Evolutionary conservation across 768 basidiomycete species (phyloP), one percentile per base, ranked within the genome.

Genomic region (Termitomyces sp.): DNA sequence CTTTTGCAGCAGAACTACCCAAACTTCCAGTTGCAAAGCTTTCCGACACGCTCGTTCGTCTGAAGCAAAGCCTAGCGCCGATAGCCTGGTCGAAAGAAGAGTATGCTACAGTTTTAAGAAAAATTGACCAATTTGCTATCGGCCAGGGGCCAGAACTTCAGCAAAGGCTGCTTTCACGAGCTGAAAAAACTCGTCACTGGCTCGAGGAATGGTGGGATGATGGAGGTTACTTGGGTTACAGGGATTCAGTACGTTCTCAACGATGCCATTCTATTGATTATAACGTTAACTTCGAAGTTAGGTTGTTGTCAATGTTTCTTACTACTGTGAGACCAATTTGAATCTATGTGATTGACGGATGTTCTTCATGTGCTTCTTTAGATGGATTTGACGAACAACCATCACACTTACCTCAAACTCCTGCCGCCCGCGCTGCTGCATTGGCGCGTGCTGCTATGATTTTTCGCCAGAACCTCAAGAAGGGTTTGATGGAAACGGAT

Each of bases 141-240:
- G 70, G 66, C 1, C 77, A 76, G 47, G 85, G 79, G 0, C 77
- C 70, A 5, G 72, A 78, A 66, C 77, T 96, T 33, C 94, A 96
- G 60, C 67, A 75, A 46, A 72, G 87, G 30, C 72, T 97, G 57
- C 72, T 85, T 60, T 69, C 78, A 43, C 77, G 83, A 45, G 78
- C 82, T 18, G 73, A 73, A 26, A 78, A 80, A 59, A 80, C 75
- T 46, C 76, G 79, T 38, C 89, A 92, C 64, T 98, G 94, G 94
- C 76, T 98, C 26, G 90, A 92, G 64, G 83, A 90, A 58, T 97
- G 95, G 93, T 98, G 95, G 94, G 94, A 98, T 68, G 87, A 92
- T 62, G 70, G 68, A 16, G 91, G 76, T 0, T 98, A 97, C 66
- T 77, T 94, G 64, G 80, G 84, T 5, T 98, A 94, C 69, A 77